Conservation (phyloP, 2,329 filamentous ascomycete species). For the Calonectria naviculata region DNA sequence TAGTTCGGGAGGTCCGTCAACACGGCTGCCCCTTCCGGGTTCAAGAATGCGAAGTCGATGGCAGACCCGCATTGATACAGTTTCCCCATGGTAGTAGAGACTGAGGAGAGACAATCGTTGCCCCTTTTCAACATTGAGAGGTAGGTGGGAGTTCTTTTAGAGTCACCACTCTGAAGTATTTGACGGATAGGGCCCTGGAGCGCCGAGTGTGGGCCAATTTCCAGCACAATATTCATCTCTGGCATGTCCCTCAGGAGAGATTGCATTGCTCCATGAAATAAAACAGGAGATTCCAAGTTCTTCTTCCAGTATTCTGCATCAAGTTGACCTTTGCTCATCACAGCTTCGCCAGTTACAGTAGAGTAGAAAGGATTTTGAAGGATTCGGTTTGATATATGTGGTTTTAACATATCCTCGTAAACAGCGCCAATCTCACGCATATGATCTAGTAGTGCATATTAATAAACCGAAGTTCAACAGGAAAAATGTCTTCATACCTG, state of each 20-base stretch:
- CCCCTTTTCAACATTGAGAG: conserved; percentile 9
- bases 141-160: not conserved
- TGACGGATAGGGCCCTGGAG: conserved; percentile 37
- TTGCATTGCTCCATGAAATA: conserved; percentile 30
- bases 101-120: not conserved
- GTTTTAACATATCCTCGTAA: not conserved
- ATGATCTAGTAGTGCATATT: not conserved
- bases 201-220: conserved; percentile 41
- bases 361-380: conserved; percentile 29
- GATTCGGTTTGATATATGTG: not conserved
- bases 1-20: conserved; percentile 48
- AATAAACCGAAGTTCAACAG: not conserved
- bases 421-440: not conserved
- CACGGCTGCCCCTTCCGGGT: not conserved
- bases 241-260: not conserved
- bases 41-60: conserved; percentile 7
- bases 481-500: not conserved
- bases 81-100: not conserved
- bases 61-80: not conserved
- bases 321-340: conserved; percentile 22
- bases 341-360: conserved; percentile 39
- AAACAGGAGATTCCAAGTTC: conserved; percentile 45
- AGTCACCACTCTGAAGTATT: conserved; percentile 17
- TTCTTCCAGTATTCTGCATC: conserved; percentile 39
- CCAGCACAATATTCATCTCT: conserved; percentile 28